Base-by-base conservation (phyloP, 441 rosid genomes). In the Bocquillonia castaneifolia region DNA sequence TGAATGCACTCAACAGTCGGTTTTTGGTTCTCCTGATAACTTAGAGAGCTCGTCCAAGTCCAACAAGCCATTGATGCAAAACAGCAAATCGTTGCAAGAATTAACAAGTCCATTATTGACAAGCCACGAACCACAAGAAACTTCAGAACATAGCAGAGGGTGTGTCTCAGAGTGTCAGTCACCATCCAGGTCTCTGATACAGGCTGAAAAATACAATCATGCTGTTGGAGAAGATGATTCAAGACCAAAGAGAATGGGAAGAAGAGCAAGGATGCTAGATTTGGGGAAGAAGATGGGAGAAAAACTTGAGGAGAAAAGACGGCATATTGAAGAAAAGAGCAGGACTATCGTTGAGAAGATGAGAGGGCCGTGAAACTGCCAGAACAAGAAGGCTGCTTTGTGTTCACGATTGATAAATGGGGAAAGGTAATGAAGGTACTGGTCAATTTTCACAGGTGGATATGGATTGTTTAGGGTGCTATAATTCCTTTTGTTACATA, bases 231-330 rank as follows among this genome's bases (percentile, higher is more conserved):
- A 86, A 34, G 87, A 77, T 22, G 91, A 89, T 58, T 61, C 75
- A 2, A 86, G 70, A 79, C 83, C 75, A 10, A 91, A 83, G 86
- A 89, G 74, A 74, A 32, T 68, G 58, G 95, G 99, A 58, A 78
- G 83, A 74, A 86, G 70, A 70, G 96, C 88, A 15, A 85, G 88
- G 76, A 88, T 94, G 92, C 73, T 90, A 8, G 96, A 88, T 73
- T 68, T 93, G 48, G 85, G 89, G 72, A 90, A 88, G 88, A 94
- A 88, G 80, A 81, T 94, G 89, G 91, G 96, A 18, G 99, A 91
- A 75, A 94, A 90, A 81, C 58, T 94, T 0, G 99, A 91, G 74
- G 96, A 93, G 82, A 85, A 85, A 78, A 86, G 89, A 76, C 92
- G 97, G 50, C 85, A 85, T 56, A 76, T 93, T 10, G 99, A 93